A percentile compares a stretch with the other conserved stretches of the same genome.
Conservation (phyloP, 2,329 filamentous ascomycete species). For the Nigrograna mackinnonii region DNA sequence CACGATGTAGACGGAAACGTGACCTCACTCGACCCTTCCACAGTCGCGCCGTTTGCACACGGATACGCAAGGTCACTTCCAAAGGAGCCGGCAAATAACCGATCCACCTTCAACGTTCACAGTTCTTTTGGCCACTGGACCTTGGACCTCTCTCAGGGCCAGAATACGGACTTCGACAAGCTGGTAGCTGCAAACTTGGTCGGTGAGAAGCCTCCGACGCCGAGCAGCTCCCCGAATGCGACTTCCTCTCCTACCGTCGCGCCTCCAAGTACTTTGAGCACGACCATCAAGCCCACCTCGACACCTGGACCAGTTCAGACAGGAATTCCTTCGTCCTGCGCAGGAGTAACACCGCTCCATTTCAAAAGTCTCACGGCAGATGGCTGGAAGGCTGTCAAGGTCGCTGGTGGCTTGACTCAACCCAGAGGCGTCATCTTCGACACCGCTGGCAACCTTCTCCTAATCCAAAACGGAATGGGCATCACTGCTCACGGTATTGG, state of each 20-base stretch:
- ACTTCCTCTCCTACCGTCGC: conserved; percentile 9
- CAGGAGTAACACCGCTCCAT: conserved; percentile 19
- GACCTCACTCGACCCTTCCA: conserved; percentile 17
- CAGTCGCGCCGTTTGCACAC: conserved; percentile 27
- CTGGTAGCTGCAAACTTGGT: conserved; percentile 27
- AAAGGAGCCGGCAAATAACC: conserved; percentile 31
- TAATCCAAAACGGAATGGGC: conserved; percentile 43
- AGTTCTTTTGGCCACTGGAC: conserved; percentile 28
- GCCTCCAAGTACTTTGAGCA: conserved; percentile 18
- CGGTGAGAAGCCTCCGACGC: conserved; percentile 14
- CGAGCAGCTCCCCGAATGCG: conserved; percentile 12
- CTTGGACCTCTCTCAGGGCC: conserved; percentile 24
- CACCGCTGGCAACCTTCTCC: conserved; percentile 42
- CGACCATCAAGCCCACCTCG: conserved; percentile 9
- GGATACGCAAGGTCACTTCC: conserved; percentile 21
- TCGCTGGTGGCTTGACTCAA: conserved; percentile 42
- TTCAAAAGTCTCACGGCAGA: conserved; percentile 19
- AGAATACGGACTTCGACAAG: conserved; percentile 26
- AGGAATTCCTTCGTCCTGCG: conserved; percentile 21
- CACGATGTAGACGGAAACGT: conserved; percentile 27
- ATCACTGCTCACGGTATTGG: conserved; percentile 43
- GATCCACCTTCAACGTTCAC: conserved; percentile 34
- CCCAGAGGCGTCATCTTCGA: conserved; percentile 47
- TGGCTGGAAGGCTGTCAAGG: conserved; percentile 37
- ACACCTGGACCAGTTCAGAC: conserved; percentile 18